A percentile compares a stretch with the other conserved stretches of the same genome.
Evolutionary conservation across 2,329 filamentous ascomycete genomes (phyloP).

Genomic region (Nigrospora osmanthi): DNA sequence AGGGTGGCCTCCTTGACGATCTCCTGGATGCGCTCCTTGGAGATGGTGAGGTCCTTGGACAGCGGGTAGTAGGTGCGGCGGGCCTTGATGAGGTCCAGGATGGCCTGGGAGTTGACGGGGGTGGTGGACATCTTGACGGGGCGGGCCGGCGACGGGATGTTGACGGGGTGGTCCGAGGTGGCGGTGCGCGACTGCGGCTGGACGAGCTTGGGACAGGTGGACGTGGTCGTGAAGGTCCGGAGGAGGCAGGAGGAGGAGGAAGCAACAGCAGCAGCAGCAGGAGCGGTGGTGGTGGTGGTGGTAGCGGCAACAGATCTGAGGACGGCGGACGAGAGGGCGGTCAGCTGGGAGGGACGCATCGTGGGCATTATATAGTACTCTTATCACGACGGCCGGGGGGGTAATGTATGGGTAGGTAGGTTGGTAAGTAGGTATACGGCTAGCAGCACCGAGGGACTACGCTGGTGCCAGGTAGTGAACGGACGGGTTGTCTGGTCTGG

Average conservation of each 20-base stretch:
- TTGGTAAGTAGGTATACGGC: too few relatives aligned
- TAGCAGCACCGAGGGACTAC: too few relatives aligned
- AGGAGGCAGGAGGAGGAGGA: too few relatives aligned
- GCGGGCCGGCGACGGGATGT: slow-evolving; percentile 11
- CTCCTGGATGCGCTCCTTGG: slow-evolving; percentile 51
- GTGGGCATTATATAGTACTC: neutral
- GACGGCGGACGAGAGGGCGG: neutral
- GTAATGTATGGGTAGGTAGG: too few relatives aligned
- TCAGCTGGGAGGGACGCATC: neutral
- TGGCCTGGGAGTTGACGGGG: slow-evolving; percentile 33
- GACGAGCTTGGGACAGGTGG: slow-evolving; percentile 6
- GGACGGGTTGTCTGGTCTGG: too few relatives aligned
- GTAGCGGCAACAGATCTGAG: neutral
- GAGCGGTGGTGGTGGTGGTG: too few relatives aligned
- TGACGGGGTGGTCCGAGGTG: slow-evolving; percentile 9
- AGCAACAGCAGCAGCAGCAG: too few relatives aligned
- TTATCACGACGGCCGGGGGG: too few relatives aligned
- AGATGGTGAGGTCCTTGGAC: slow-evolving; percentile 53
- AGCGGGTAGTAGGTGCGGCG: slow-evolving; percentile 66
- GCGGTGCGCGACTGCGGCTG: slow-evolving; percentile 7
- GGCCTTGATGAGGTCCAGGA: slow-evolving; percentile 58
- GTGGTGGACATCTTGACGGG: slow-evolving; percentile 31
- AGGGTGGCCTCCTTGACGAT: slow-evolving; percentile 58
- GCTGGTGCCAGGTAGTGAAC: too few relatives aligned
- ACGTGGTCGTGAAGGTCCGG: slow-evolving; percentile 12